Evolutionary conservation across 768 basidiomycete species (phyloP), one percentile per base, ranked within the genome.

Genomic region (Arthromyces matolae): DNA sequence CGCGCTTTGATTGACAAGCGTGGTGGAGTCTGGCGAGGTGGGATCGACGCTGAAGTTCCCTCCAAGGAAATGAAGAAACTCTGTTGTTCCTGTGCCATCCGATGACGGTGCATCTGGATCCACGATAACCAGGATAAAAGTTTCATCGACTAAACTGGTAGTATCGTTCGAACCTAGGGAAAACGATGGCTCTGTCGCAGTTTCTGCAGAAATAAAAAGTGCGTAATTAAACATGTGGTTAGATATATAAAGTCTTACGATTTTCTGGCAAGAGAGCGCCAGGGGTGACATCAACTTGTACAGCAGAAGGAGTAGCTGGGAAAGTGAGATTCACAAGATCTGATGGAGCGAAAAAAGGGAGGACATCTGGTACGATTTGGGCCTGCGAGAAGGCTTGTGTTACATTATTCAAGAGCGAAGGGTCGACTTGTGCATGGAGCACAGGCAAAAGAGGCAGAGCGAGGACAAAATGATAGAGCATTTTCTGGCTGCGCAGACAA

Each of bases 101-200:
- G 69, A 70, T 18, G 68, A 69, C 19, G 72, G 70, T 1, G 68
- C 72, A 52, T 76, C 73, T 23, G 71, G 73, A 52, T 75, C 74
- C 29, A 76, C 60, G 29, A 75, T 56, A 14, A 64, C 63, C 13
- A 76, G 44, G 20, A 76, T 67, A 51, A 67, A 72, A 13, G 65
- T 59, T 28, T 56, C 52, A 48, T 58, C 64, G 13, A 53, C 47
- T 33, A 51, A 50, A 34, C 53, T 34, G n/a, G 58, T 37, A 14
- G 59, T 56, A 32, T 63, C 53, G 40, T 62, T 59, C 19, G 61
- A 52, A 48, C 55, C 52, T 46, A 69, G 53, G 44, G 57, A 61
- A 47, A 69, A 67, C 37, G 57, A 43, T 13, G 71, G 73, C 28
- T 64, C 58, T 29, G 48, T 60, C 22, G 63, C 51, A 9, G 71